Evolutionary conservation across 345 rosid genomes (phyloP).

Genomic region (Ailanthus altissimus): DNA sequence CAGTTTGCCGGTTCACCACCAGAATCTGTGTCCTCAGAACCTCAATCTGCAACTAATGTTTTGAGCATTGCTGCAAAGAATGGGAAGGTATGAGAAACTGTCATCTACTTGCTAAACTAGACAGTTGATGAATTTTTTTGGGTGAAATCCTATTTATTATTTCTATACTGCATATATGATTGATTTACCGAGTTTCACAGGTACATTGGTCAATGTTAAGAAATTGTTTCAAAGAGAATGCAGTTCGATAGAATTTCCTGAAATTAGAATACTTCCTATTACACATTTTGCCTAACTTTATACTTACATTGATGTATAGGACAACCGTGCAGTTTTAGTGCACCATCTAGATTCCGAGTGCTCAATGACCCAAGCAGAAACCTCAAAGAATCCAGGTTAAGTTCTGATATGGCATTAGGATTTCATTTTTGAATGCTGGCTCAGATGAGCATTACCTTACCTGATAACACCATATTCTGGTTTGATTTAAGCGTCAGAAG

Average conservation of each 20-base stretch:
- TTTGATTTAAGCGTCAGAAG: neutral
- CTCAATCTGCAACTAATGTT: slow-evolving; percentile 31
- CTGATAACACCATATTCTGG: neutral
- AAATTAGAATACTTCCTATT: neutral
- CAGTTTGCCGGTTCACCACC: slow-evolving; percentile 31
- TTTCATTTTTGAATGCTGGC: slow-evolving; percentile 13
- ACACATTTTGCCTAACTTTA: neutral
- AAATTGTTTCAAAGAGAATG: neutral
- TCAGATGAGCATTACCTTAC: neutral
- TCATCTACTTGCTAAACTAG: neutral
- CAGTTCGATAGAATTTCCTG: neutral
- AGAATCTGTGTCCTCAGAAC: slow-evolving; percentile 38
- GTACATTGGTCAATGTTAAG: neutral
- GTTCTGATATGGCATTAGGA: neutral
- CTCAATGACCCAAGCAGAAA: slow-evolving; percentile 47
- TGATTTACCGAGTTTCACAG: neutral
- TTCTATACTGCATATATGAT: neutral
- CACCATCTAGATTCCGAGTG: slow-evolving; percentile 52
- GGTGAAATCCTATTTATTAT: neutral
- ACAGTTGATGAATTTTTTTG: neutral
- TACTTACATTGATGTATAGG: slow-evolving; percentile 30
- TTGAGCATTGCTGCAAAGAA: slow-evolving; percentile 30
- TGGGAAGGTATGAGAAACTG: slow-evolving; percentile 33
- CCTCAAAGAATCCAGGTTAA: slow-evolving; percentile 31
- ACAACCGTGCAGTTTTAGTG: slow-evolving; percentile 24